Base-by-base conservation (phyloP, 805 yeast genomes). In the Candida awuae region DNA sequence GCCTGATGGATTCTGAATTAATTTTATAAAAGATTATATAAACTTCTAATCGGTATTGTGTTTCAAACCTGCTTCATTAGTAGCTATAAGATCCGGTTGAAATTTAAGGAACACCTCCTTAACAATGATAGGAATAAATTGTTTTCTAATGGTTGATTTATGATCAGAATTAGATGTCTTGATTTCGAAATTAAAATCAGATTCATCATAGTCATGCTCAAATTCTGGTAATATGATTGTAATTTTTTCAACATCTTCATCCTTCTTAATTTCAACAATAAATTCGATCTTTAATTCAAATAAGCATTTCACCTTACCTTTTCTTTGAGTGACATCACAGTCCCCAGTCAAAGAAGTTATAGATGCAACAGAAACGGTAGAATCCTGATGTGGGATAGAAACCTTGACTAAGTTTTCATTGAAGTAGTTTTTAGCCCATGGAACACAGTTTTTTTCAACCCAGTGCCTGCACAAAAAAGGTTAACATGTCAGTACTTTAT, bases 381-480 rank as follows among this genome's bases (percentile, higher is more conserved):
- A 55, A 12, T 62, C 66, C 16, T 54, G 67, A 6, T 62, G 53
- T 2, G 46, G 38, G 7, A 53, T 73, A 4, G 61, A 43, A 28
- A 78, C 47, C 1, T 78, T 79, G 6, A 66, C 63, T 41, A 86
- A 63, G 32, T 75, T 72, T 31, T 76, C 71, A 20, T 65, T 61
- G 56, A 90, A 81, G 57, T 90, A 92, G 26, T 71, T 67, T 49
- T 76, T 78, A 18, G 96, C 73, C 98, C 98, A 90, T 44, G 75
- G 77, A 39, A 92, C 71, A 65, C 97, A 90, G 69, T 90, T 90
- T 63, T 88, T 90, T 64, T 90, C 97, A 46, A 90, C 95, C 98
- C 98, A 90, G 70, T 90, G 98, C 98, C 56, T 49, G 34, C 10
- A 17, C 12, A 4, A 15, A n/a, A 14, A 32, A 8, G 2, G 14